A percentile compares a stretch with the other conserved stretches of the same genome.
Conservation (phyloP, 306 rosid genomes). For the Quercus alba region DNA sequence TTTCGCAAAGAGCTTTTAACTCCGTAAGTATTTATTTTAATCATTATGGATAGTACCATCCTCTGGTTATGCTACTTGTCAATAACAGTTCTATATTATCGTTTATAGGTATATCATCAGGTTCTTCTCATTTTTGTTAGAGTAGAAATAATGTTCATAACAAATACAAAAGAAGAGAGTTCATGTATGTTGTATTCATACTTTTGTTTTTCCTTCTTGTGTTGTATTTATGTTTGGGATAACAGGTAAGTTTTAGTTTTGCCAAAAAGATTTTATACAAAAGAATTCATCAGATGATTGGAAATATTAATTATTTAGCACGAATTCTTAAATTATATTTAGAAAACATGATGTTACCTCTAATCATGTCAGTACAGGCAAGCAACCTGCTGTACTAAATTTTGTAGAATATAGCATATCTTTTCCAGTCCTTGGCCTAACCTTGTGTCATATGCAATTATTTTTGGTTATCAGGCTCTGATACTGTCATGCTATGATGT, state of each 20-base stretch:
- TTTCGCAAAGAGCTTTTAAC: constrained; percentile 69
- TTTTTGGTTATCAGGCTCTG: not conserved
- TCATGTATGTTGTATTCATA: not conserved
- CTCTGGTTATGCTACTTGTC: not conserved
- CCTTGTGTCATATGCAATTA: not conserved
- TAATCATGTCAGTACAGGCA: not conserved
- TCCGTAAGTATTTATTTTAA: constrained; percentile 57
- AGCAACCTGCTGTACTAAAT: not conserved
- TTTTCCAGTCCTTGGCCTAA: not conserved
- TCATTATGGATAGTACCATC: constrained; percentile 1
- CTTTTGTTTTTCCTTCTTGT: not conserved
- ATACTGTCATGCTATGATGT: not conserved
- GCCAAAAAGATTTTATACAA: not conserved
- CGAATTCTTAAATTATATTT: not conserved
- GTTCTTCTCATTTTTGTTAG: constrained; percentile 4
- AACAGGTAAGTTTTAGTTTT: not conserved
- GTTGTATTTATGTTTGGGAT: not conserved
- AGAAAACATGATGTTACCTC: not conserved
- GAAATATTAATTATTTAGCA: not conserved
- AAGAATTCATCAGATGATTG: not conserved
- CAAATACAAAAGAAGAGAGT: not conserved
- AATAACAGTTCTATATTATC: constrained; percentile 3
- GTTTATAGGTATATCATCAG: not conserved
- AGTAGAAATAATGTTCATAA: constrained; percentile 1
- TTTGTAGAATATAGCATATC: not conserved